A percentile compares a stretch with the other conserved stretches of the same genome.
phyloP scores from a whole-genome alignment of 2,329 filamentous ascomycete species.

The Aspergillus fumigatus region DNA sequence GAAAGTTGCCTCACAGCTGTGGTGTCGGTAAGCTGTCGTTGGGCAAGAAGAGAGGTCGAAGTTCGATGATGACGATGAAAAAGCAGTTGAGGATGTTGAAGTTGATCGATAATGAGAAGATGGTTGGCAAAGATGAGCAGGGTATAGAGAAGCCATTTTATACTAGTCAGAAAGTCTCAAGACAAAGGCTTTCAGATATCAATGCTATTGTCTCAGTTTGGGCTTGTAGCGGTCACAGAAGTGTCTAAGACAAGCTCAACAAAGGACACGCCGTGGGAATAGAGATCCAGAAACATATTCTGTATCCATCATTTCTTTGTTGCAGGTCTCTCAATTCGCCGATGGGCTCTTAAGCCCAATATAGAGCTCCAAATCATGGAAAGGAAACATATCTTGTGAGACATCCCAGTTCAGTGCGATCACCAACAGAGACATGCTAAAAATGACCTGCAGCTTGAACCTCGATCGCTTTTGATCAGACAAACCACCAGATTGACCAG shows the following conservation, averaged over 20 bases:
- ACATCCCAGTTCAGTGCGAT: neutral
- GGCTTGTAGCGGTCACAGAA: neutral
- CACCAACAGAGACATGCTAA: neutral
- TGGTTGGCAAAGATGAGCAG: neutral
- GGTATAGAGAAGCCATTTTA: neutral
- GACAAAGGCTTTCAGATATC: neutral
- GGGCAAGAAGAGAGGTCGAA: neutral
- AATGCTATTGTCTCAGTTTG: neutral
- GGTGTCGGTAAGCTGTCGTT: neutral
- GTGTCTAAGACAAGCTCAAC: neutral
- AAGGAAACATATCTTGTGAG: neutral
- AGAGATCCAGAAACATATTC: neutral
- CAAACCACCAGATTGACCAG: no score
- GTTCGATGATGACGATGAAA: neutral
- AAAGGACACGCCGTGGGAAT: neutral
- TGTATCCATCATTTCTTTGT: neutral
- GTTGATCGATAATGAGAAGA: neutral
- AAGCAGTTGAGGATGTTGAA: no score
- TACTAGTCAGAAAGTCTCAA: neutral
- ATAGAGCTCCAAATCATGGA: neutral
- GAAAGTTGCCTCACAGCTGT: neutral
- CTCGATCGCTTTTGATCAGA: neutral
- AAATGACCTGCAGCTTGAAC: neutral
- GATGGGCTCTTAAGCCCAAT: neutral
- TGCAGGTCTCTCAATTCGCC: neutral